Evolutionary conservation across 805 yeast species (phyloP).

Genomic region (Cephaloascus fragrans): DNA sequence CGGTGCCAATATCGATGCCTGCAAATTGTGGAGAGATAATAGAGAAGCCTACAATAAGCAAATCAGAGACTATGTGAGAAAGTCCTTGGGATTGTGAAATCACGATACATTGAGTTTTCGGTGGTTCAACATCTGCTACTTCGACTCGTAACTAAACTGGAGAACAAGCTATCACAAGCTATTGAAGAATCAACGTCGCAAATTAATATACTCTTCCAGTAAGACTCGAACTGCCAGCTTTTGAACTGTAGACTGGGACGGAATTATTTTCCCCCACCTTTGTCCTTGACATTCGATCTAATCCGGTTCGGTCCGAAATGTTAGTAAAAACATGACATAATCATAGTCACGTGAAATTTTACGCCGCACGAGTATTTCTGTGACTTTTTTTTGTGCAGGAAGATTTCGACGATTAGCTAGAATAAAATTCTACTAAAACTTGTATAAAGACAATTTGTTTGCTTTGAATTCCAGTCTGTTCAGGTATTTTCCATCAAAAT

Average conservation of each 20-base stretch:
- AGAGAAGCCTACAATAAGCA: constrained; percentile 54
- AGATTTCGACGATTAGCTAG: neutral
- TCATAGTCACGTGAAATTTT: neutral
- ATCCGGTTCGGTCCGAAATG: too few species aligned
- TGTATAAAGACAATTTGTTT: neutral
- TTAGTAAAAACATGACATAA: too few species aligned
- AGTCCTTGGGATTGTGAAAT: constrained; percentile 54
- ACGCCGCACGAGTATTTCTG: neutral
- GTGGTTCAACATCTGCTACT: too few species aligned
- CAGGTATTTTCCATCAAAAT: neutral
- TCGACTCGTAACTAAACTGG: neutral
- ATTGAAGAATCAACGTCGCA: too few species aligned
- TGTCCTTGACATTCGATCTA: too few species aligned
- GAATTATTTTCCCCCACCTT: too few species aligned
- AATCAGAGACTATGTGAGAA: constrained; percentile 59
- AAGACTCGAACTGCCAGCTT: too few species aligned
- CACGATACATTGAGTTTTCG: too few species aligned
- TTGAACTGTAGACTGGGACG: too few species aligned
- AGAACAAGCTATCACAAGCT: neutral
- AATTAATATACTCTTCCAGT: too few species aligned
- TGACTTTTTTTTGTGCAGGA: neutral
- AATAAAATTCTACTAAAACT: neutral
- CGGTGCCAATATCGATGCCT: constrained; percentile 80
- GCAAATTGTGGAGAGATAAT: constrained; percentile 87
- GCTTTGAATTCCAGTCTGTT: neutral